These are phyloP conservation scores for Catenaria anguillulae DNA, from an alignment of 371 early-diverging fungal species.

Conservation along the genomic window DNA sequence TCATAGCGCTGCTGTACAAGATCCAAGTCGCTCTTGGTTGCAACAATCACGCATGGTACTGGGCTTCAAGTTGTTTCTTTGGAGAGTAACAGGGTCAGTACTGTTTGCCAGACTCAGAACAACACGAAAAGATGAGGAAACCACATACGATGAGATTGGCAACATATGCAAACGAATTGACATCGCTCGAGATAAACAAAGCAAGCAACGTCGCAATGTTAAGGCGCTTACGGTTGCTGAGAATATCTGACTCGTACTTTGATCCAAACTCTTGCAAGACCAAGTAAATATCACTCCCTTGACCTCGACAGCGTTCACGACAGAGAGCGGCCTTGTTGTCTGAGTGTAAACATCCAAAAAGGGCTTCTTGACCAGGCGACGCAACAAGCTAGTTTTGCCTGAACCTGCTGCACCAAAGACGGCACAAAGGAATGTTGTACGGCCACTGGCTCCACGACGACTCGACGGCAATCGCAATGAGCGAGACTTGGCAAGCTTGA, in stretches of 20 bases:
- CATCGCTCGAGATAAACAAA: slow-evolving; percentile 80
- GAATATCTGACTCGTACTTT: slow-evolving; percentile 54
- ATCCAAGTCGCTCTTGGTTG: slow-evolving; percentile 85
- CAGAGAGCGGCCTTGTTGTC: slow-evolving; percentile 55
- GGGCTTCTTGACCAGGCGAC: slow-evolving; percentile 66
- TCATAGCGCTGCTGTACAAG: slow-evolving; percentile 64
- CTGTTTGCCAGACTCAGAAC: too few relatives aligned
- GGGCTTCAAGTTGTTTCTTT: slow-evolving; percentile 62
- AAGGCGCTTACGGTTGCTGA: slow-evolving; percentile 56
- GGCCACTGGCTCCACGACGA: slow-evolving; percentile 6
- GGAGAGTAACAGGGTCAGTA: not conserved
- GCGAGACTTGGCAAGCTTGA: slow-evolving; percentile 29
- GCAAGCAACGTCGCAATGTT: slow-evolving; percentile 70
- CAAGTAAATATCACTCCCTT: slow-evolving; percentile 84
- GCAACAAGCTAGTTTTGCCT: slow-evolving; percentile 81
- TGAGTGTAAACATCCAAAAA: slow-evolving; percentile 57
- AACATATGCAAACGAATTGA: slow-evolving; percentile 80
- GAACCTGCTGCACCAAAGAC: slow-evolving; percentile 84
- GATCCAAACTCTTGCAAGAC: slow-evolving; percentile 85
- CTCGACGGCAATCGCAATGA: not conserved
- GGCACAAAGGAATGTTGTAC: slow-evolving; percentile 80
- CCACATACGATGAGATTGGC: slow-evolving; percentile 54
- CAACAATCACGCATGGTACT: slow-evolving; percentile 80
- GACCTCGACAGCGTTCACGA: slow-evolving; percentile 86
- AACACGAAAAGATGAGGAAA: slow-evolving; percentile 1